Conservation (phyloP, 345 rosid species). For the Dimocarpus longan region DNA sequence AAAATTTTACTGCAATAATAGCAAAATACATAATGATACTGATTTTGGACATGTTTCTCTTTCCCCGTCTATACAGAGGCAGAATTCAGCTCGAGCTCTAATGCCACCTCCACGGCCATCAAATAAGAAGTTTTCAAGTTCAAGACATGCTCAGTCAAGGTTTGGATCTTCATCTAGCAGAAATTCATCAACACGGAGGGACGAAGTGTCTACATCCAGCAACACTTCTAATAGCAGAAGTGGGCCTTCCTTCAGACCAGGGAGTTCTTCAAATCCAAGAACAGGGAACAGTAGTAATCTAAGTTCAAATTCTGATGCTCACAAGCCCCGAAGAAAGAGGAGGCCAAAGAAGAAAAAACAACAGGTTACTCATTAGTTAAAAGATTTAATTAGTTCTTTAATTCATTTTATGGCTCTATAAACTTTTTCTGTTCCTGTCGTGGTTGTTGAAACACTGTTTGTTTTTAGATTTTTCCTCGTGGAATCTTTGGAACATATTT, state of each 20-base stretch:
- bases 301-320: slow-evolving; percentile 94
- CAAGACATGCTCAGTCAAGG: slow-evolving; percentile 49
- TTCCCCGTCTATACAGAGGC: slow-evolving; percentile 45
- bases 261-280: slow-evolving; percentile 52
- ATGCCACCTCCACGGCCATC: slow-evolving; percentile 97
- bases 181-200: slow-evolving; percentile 46
- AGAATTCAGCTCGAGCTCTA: slow-evolving; percentile 76
- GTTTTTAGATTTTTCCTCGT: neutral
- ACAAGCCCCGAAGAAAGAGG: slow-evolving; percentile 91
- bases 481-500: neutral
- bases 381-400: neutral
- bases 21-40: neutral
- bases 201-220: slow-evolving; percentile 61
- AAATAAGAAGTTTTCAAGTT: slow-evolving; percentile 36
- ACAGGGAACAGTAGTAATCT: slow-evolving; percentile 83
- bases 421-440: neutral
- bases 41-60: neutral
- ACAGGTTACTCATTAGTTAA: slow-evolving; percentile 31
- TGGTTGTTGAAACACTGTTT: neutral
- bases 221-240: slow-evolving; percentile 65
- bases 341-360: slow-evolving; percentile 90
- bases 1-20: neutral
- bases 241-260: slow-evolving; percentile 48
- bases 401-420: neutral
- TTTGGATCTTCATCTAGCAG: slow-evolving; percentile 69